Evolutionary conservation across 441 rosid species (phyloP).

Genomic region (Metrosideros polymorpha): DNA sequence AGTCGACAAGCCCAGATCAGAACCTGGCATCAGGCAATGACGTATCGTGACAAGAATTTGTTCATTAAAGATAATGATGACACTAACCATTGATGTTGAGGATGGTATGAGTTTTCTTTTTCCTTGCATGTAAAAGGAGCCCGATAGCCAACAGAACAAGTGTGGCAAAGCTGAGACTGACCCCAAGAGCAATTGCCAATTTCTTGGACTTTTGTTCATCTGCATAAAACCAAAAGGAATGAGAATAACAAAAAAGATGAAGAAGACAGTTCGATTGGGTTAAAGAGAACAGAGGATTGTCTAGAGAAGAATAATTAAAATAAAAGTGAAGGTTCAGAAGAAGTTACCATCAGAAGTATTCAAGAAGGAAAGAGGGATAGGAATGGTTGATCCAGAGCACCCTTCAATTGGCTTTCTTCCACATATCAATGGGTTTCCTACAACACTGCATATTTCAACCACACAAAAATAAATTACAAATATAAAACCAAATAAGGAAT

Average conservation of each 20-base stretch:
- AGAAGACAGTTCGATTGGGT: not conserved
- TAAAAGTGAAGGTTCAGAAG: not conserved
- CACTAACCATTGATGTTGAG: conserved; percentile 47
- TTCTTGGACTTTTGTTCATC: conserved; percentile 50
- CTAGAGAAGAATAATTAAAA: not conserved
- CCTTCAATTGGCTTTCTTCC: conserved; percentile 36
- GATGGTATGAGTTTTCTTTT: conserved; percentile 22
- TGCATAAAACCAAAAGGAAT: conserved; percentile 2
- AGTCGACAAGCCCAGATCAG: not conserved
- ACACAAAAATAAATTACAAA: not conserved
- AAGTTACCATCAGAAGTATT: conserved; percentile 41
- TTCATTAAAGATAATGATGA: not conserved
- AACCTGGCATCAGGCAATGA: not conserved
- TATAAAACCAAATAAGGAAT: not conserved
- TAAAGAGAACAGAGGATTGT: not conserved
- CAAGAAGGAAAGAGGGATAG: conserved; percentile 35
- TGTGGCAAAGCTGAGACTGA: conserved; percentile 42
- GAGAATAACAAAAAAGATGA: not conserved
- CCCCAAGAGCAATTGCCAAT: conserved; percentile 59
- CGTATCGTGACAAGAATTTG: not conserved
- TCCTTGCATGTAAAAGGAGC: conserved; percentile 43
- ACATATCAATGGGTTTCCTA: conserved; percentile 75
- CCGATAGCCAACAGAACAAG: conserved; percentile 38
- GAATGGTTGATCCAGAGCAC: conserved; percentile 50
- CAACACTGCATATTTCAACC: conserved; percentile 32